A percentile compares a stretch with the other conserved stretches of the same genome.
These are phyloP conservation scores for Plasmopara halstedii DNA, from an alignment of 352 stramenopile species.

Conservation along the genomic window DNA sequence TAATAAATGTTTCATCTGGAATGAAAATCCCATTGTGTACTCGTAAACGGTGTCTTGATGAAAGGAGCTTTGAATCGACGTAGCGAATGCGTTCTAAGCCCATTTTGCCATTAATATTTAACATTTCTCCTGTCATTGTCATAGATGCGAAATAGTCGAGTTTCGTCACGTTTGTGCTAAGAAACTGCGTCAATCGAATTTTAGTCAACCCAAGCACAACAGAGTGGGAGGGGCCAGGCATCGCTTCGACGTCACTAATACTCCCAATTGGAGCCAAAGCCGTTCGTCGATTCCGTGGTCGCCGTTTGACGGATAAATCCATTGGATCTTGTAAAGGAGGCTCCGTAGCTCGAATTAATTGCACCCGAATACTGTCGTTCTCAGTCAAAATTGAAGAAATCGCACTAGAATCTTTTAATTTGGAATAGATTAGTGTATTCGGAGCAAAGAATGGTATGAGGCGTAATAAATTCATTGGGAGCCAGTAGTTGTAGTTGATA, in stretches of 20 bases:
- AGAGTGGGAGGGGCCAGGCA: slow-evolving; percentile 30
- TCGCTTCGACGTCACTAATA: slow-evolving; percentile 33
- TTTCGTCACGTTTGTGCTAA: slow-evolving; percentile 77
- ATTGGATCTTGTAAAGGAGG: slow-evolving; percentile 54
- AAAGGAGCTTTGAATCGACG: slow-evolving; percentile 61
- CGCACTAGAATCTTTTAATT: slow-evolving; percentile 70
- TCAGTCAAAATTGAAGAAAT: slow-evolving; percentile 56
- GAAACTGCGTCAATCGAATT: slow-evolving; percentile 74
- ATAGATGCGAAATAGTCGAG: slow-evolving; percentile 82
- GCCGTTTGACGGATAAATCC: slow-evolving; percentile 13
- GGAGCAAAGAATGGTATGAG: slow-evolving; percentile 73
- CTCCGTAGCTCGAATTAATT: slow-evolving; percentile 69
- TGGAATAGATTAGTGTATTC: slow-evolving; percentile 59
- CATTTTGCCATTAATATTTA: slow-evolving; percentile 82
- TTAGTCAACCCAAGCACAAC: slow-evolving; percentile 62
- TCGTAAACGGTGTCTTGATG: slow-evolving; percentile 48
- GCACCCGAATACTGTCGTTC: slow-evolving; percentile 64
- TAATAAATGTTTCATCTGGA: slow-evolving; percentile 56
- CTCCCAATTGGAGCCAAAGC: slow-evolving; percentile 22
- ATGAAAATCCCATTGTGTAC: slow-evolving; percentile 67
- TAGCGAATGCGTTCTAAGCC: slow-evolving; percentile 68
- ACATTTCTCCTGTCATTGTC: slow-evolving; percentile 66
- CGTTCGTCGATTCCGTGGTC: slow-evolving; percentile 28
- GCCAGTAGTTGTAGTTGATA: slow-evolving; percentile 51
- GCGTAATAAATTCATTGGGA: slow-evolving; percentile 69